Percentiles rank a stretch among this genome's conserved stretches.
Evolutionary conservation across 73 alveolate species (phyloP).

Genomic region (Symbiodinium natans): DNA sequence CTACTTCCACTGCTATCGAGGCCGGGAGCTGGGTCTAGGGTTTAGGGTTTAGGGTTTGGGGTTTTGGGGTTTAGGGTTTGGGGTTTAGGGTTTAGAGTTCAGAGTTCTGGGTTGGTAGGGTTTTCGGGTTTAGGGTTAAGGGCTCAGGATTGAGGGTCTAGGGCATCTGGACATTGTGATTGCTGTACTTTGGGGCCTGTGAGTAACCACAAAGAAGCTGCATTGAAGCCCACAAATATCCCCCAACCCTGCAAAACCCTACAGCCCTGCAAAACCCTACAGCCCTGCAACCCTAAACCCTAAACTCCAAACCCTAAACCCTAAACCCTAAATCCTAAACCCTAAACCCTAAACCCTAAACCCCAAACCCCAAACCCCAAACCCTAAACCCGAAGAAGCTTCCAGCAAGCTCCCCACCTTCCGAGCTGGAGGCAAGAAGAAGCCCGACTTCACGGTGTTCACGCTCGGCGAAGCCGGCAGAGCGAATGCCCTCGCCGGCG

Average conservation of each 20-base stretch:
- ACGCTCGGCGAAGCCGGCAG: slow-evolving; percentile 8
- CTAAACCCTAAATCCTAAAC: neutral
- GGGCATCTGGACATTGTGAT: too few species aligned
- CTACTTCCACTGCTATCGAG: slow-evolving; percentile 35
- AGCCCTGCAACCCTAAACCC: too few species aligned
- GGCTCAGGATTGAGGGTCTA: neutral
- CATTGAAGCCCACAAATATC: too few species aligned
- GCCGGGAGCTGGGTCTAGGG: neutral
- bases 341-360: neutral
- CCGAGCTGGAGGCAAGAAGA: slow-evolving; percentile 43
- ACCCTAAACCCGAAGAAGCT: neutral
- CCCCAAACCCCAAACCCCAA: neutral
- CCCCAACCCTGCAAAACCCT: too few species aligned
- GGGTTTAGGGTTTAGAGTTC: neutral
- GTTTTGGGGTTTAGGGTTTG: too few species aligned
- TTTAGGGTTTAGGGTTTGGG: neutral
- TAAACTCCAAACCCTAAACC: too few species aligned
- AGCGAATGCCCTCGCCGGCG: slow-evolving; percentile 1
- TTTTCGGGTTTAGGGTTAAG: neutral
- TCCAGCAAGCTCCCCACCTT: neutral
- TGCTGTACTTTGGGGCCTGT: too few species aligned
- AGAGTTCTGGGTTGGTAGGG: neutral
- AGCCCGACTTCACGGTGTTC: slow-evolving; percentile 56
- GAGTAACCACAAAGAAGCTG: too few species aligned
- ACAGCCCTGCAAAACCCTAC: too few species aligned